A percentile compares a stretch with the other conserved stretches of the same genome.
Evolutionary conservation across 2,329 filamentous ascomycete species (phyloP).

Genomic region (Emergomyces orientalis): DNA sequence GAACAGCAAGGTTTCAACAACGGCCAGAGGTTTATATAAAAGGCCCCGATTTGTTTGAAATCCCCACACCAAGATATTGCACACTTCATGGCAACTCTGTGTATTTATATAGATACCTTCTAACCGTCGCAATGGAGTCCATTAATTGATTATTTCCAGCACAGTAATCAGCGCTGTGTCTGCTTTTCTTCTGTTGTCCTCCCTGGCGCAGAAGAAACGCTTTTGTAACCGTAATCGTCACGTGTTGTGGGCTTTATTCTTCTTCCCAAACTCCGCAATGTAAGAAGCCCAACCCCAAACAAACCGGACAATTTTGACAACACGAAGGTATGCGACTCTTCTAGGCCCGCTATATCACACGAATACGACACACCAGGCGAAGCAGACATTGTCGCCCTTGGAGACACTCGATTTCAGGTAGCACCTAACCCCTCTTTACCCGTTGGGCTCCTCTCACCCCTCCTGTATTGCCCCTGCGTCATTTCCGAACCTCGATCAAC

Average conservation of each 20-base stretch:
- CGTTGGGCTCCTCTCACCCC: neutral
- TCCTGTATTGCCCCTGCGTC: too few relatives aligned
- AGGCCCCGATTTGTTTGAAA: neutral
- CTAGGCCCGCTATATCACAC: too few relatives aligned
- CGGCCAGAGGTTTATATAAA: neutral
- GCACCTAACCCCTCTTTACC: neutral
- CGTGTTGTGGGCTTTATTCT: neutral
- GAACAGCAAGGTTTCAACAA: neutral
- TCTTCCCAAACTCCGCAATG: neutral
- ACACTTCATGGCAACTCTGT: neutral
- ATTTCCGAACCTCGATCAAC: neutral
- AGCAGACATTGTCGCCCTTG: neutral
- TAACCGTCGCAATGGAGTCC: neutral
- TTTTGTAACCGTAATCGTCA: too few relatives aligned
- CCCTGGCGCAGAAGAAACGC: too few relatives aligned
- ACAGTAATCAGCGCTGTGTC: neutral
- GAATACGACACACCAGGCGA: neutral
- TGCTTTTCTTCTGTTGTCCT: neutral
- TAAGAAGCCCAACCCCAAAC: too few relatives aligned
- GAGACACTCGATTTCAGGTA: neutral
- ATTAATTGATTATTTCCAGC: neutral
- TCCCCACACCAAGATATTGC: neutral
- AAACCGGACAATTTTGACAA: neutral
- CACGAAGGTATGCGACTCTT: neutral
- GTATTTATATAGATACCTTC: constrained; percentile 1